Percentiles rank a stretch among this genome's conserved stretches.
Evolutionary conservation across 495 filamentous ascomycete genomes (phyloP).

Genomic region (Glonium stellatum): DNA sequence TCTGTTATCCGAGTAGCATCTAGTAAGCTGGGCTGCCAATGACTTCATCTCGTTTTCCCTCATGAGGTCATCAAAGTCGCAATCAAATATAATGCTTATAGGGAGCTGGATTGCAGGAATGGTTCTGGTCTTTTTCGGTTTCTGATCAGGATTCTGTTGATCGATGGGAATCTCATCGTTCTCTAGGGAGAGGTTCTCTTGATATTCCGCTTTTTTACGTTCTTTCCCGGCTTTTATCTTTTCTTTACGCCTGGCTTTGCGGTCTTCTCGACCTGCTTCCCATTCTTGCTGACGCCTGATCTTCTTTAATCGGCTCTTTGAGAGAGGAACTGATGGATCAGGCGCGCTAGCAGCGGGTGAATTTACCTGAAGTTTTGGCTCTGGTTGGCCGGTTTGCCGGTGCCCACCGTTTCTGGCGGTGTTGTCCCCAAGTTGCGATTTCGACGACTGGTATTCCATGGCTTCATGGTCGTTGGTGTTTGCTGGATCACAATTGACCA

Average conservation of each 20-base stretch:
- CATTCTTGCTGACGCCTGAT: slow-evolving; percentile 56
- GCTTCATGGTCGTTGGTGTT: too few species aligned
- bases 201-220: slow-evolving; percentile 43
- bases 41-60: slow-evolving; percentile 72
- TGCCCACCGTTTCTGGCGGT: background rate
- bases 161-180: background rate
- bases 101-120: slow-evolving; percentile 51
- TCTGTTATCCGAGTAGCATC: slow-evolving; percentile 82
- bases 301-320: slow-evolving; percentile 79
- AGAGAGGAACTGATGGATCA: slow-evolving; percentile 38
- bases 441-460: too few species aligned
- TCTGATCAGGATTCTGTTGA: slow-evolving; percentile 37
- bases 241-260: slow-evolving; percentile 64
- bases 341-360: background rate
- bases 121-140: slow-evolving; percentile 9
- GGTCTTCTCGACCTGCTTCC: slow-evolving; percentile 60
- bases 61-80: slow-evolving; percentile 89
- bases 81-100: slow-evolving; percentile 77
- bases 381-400: background rate
- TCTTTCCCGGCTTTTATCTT: slow-evolving; percentile 60
- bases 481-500: slow-evolving; percentile 3
- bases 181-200: slow-evolving; percentile 7
- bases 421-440: background rate
- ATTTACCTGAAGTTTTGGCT: background rate
- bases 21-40: slow-evolving; percentile 71